Conservation (phyloP, 192 early-diverging fungal genomes). For the Backusella tarrabulga region DNA sequence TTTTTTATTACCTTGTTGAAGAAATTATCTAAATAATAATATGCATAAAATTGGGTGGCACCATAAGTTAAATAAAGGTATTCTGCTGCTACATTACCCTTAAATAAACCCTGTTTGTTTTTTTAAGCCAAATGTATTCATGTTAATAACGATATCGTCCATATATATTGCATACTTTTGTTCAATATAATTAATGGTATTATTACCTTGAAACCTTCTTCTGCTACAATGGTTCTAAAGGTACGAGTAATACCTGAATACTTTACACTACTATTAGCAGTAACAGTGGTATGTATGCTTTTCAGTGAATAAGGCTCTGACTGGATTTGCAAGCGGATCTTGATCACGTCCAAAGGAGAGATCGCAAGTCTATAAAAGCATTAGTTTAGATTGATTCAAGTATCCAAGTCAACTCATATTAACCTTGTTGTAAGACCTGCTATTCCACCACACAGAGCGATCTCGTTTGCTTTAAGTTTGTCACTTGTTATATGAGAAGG, state of each 20-base stretch:
- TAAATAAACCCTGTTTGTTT: conserved; percentile 69
- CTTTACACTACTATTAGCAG: conserved; percentile 34
- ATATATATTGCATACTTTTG: not conserved
- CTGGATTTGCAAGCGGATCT: conserved; percentile 72
- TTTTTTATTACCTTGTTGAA: conserved; percentile 26
- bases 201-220: conserved; percentile 79
- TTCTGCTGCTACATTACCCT: conserved; percentile 90
- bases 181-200: not conserved
- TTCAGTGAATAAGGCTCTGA: conserved; percentile 4
- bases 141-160: not conserved
- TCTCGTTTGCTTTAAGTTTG: conserved; percentile 22
- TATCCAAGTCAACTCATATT: not conserved
- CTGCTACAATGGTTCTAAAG: conserved; percentile 60
- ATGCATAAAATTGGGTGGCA: conserved; percentile 78
- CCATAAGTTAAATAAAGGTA: conserved; percentile 91
- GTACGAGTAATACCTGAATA: conserved; percentile 66
- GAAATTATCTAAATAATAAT: conserved; percentile 52
- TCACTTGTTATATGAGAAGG: conserved; percentile 24
- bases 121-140: not conserved
- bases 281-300: conserved; percentile 36
- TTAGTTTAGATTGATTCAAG: not conserved
- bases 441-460: conserved; percentile 49
- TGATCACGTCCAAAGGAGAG: conserved; percentile 91
- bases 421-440: conserved; percentile 43
- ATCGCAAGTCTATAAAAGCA: conserved; percentile 63